phyloP scores from a whole-genome alignment of 805 yeast species.

The Yarrowia deformans region DNA sequence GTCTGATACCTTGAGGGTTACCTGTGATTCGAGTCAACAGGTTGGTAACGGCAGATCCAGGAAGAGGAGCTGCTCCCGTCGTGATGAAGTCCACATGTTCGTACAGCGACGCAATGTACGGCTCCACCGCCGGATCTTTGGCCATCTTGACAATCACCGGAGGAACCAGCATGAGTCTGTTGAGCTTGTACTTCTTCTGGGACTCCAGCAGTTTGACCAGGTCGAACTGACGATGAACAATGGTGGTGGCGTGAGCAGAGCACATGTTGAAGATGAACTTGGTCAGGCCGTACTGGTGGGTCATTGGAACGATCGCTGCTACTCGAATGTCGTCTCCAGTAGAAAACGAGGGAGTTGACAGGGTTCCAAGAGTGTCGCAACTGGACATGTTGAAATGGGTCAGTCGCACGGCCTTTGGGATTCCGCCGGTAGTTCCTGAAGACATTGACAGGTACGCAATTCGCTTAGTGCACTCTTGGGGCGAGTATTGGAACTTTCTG shows the following conservation, averaged over 20 bases:
- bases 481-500: neutral
- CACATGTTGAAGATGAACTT: constrained; percentile 25
- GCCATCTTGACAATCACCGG: constrained; percentile 58
- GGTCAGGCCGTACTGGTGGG: constrained; percentile 24
- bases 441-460: constrained; percentile 49
- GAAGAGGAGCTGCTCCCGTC: constrained; percentile 58
- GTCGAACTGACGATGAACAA: constrained; percentile 22
- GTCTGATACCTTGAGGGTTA: constrained; percentile 39
- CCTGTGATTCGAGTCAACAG: constrained; percentile 35
- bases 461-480: constrained; percentile 12
- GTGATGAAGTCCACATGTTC: constrained; percentile 53
- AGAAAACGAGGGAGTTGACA: constrained; percentile 52
- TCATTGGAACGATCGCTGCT: constrained; percentile 24
- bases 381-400: constrained; percentile 61
- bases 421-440: constrained; percentile 56
- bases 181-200: constrained; percentile 47
- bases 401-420: constrained; percentile 77
- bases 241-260: constrained; percentile 20
- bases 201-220: constrained; percentile 21
- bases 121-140: constrained; percentile 54
- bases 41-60: constrained; percentile 8
- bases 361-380: constrained; percentile 48
- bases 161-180: constrained; percentile 54
- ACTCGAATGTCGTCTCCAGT: constrained; percentile 27
- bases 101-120: constrained; percentile 54